Evolutionary conservation across 768 basidiomycete genomes (phyloP), one percentile per base, ranked within the genome.

Genomic region (Lactarius vividus): DNA sequence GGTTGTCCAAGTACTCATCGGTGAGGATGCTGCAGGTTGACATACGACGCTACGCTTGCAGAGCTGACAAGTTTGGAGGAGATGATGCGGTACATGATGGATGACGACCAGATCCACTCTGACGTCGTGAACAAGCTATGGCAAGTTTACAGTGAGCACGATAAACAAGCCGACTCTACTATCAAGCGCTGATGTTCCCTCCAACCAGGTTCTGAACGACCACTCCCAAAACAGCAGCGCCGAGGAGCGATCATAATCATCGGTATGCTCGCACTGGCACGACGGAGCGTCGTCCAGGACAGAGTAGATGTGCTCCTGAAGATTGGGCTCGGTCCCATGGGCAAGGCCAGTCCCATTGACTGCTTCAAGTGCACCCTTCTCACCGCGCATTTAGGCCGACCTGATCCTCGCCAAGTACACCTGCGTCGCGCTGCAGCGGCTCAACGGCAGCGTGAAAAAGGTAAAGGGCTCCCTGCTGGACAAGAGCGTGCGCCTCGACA

Each of bases 21-120:
- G 20, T 44, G 13, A 5, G 63, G 31, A 65, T 35, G 54, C 39
- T 53, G 46, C 66, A 98, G 96, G 74, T 81, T 90, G 49, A 98
- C 97, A 0, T 96, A 94, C 73, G 86, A 89, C 18, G 92, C 96
- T 1, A 96, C 94, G 0, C 81, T 99, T 31, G 97, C 97, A 1
- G 96, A 98, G 74, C 79, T 99, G 49, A 99, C 96, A 1, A 96
- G 94, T 71, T 78, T 98, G 60, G 97, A 99, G 73, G 95, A 98
- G 77, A 89, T 98, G 83, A 88, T 99, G 88, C 84, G 92, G 52
- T 92, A 91, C 35, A 91, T 99, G 90, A 96, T 96, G 91, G 88
- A 90, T 9, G 92, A 96, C 57, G 85, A 84, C 3, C 87, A 88
- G 39, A 84, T 99, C 23, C 90, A 94, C 71, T 75, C 80, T 4